Conservation (phyloP, 345 rosid genomes). For the Microthlaspi erraticum region DNA sequence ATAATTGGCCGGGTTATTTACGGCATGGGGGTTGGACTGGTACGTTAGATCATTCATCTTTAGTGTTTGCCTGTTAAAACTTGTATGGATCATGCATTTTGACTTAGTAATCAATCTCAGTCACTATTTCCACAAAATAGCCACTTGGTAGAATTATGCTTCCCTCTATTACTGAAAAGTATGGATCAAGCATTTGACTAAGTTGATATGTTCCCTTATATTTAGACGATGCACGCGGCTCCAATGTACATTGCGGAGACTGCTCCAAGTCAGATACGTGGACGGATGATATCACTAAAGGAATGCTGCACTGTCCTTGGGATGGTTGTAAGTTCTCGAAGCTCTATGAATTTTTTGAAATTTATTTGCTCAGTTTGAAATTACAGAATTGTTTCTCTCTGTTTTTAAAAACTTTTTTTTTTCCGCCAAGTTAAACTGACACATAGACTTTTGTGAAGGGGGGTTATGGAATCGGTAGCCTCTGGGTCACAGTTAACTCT, state of each 20-base stretch:
- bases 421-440: too few species aligned
- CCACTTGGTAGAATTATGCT: too few species aligned
- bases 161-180: too few species aligned
- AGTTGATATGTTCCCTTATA: conserved; percentile 24
- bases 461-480: conserved; percentile 94
- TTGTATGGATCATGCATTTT: conserved; percentile 10
- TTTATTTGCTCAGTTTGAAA: too few species aligned
- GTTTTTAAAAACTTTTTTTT: too few species aligned
- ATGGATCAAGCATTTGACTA: too few species aligned
- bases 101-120: too few species aligned
- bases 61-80: conserved; percentile 22
- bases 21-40: conserved; percentile 97
- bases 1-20: conserved; percentile 80
- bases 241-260: conserved; percentile 99
- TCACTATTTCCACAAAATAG: too few species aligned
- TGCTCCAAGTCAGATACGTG: conserved; percentile 90
- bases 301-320: conserved; percentile 96
- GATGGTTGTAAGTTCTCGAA: conserved; percentile 90
- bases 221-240: conserved; percentile 98
- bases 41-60: conserved; percentile 47
- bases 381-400: conserved; percentile 8
- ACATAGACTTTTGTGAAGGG: conserved; percentile 55
- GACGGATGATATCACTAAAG: conserved; percentile 87
- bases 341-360: conserved; percentile 10
- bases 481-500: conserved; percentile 66